phyloP scores from a whole-genome alignment of 78 protist species.

The Speleostelium caveatum region DNA sequence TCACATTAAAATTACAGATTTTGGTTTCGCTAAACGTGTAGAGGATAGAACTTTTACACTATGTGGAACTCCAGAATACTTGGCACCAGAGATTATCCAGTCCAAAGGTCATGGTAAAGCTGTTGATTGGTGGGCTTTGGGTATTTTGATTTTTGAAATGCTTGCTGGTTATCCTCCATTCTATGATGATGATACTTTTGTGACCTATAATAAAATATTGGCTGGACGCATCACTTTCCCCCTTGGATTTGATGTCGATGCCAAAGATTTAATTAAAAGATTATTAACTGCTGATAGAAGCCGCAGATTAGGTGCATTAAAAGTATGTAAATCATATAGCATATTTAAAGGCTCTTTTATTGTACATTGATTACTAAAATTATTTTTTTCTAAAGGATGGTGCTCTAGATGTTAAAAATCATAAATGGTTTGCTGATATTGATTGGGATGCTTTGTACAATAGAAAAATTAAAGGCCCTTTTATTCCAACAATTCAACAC shows the following conservation, averaged over 20 bases:
- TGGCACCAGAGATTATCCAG: constrained; percentile 95
- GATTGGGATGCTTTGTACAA: constrained; percentile 87
- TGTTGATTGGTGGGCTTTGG: constrained; percentile 99
- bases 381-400: constrained; percentile 84
- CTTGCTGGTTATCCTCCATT: constrained; percentile 92
- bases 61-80: constrained; percentile 96
- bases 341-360: too few species aligned
- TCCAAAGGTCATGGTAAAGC: constrained; percentile 95
- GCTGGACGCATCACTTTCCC: constrained; percentile 92
- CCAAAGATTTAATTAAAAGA: constrained; percentile 91
- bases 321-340: not conserved
- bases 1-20: constrained; percentile 89
- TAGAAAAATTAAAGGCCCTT: constrained; percentile 76
- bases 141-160: constrained; percentile 83
- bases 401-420: constrained; percentile 93
- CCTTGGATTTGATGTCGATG: constrained; percentile 85
- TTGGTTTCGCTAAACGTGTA: constrained; percentile 94
- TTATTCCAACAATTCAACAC: constrained; percentile 61
- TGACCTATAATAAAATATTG: constrained; percentile 93
- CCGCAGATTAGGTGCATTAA: constrained; percentile 93
- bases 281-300: constrained; percentile 91
- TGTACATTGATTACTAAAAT: not conserved
- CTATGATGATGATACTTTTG: constrained; percentile 91
- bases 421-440: constrained; percentile 92
- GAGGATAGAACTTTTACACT: constrained; percentile 93